Percentiles rank a stretch among this genome's conserved stretches.
These are phyloP conservation scores for Meripilus lineatus DNA, from an alignment of 1,284 basidiomycete genomes.

Conservation along the genomic window DNA sequence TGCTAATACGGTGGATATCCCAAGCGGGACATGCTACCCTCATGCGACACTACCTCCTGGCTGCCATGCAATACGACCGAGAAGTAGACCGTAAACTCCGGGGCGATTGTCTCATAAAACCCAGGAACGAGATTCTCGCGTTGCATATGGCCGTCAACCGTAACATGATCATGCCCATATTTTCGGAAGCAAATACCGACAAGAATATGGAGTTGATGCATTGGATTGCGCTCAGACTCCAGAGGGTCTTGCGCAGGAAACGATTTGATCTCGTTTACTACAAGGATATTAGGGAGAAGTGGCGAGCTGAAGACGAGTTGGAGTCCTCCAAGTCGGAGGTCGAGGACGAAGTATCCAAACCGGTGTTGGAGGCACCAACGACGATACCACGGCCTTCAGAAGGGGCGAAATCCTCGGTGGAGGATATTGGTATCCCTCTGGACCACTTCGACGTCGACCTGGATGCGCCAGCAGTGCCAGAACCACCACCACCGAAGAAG, in stretches of 20 bases:
- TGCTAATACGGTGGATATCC: conserved; percentile 54
- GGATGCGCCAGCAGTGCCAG: conserved; percentile 11
- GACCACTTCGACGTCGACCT: conserved; percentile 32
- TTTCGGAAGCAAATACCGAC: conserved; percentile 50
- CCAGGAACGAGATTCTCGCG: conserved; percentile 32
- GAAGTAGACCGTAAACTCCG: conserved; percentile 23
- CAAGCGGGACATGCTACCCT: conserved; percentile 42
- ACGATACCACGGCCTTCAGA: not conserved
- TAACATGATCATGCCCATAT: conserved; percentile 48
- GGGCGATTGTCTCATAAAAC: conserved; percentile 13
- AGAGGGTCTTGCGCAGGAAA: conserved; percentile 40
- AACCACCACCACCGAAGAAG: conserved; percentile 2
- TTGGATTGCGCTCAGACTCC: conserved; percentile 47
- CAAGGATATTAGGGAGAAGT: conserved; percentile 21
- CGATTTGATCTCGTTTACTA: conserved; percentile 41
- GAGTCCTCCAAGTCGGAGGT: conserved; percentile 7
- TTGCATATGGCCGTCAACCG: conserved; percentile 52
- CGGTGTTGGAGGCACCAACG: not conserved
- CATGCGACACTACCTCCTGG: conserved; percentile 65
- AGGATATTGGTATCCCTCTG: conserved; percentile 5
- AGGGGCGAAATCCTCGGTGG: not conserved
- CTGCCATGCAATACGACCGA: conserved; percentile 50
- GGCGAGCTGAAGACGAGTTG: conserved; percentile 14
- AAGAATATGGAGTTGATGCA: conserved; percentile 52
- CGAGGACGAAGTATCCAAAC: not conserved